Percentiles rank a stretch among this genome's conserved stretches.
These are phyloP conservation scores for Talaromyces proteolyticus DNA, from an alignment of 495 filamentous ascomycete genomes.

Conservation along the genomic window DNA sequence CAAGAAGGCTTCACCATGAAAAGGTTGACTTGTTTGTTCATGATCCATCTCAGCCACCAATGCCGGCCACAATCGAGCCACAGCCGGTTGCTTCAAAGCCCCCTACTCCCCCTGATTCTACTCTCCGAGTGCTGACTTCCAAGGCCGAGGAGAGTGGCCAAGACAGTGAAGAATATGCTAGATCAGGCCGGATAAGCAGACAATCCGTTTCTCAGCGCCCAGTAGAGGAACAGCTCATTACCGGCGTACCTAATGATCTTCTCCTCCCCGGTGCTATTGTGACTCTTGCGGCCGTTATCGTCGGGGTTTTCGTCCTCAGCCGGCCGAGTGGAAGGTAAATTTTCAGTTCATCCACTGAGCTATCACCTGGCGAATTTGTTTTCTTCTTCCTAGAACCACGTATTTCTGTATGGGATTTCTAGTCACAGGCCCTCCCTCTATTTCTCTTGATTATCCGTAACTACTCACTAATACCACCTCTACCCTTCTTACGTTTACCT, in stretches of 20 bases:
- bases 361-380: background rate
- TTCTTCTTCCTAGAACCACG: background rate
- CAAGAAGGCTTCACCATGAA: conserved; percentile 67
- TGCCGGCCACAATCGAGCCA: conserved; percentile 61
- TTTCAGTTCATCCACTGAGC: background rate
- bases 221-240: conserved; percentile 71
- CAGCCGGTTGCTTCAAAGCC: conserved; percentile 52
- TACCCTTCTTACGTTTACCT: conserved; percentile 8
- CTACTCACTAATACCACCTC: background rate
- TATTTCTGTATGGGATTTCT: conserved; percentile 8
- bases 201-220: conserved; percentile 34
- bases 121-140: conserved; percentile 52
- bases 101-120: conserved; percentile 49
- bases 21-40: conserved; percentile 98
- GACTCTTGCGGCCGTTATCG: conserved; percentile 89
- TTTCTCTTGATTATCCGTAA: conserved; percentile 8
- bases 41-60: conserved; percentile 79
- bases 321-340: conserved; percentile 62
- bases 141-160: conserved; percentile 39
- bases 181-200: conserved; percentile 14
- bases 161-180: conserved; percentile 49
- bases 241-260: conserved; percentile 90
- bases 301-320: conserved; percentile 87
- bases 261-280: conserved; percentile 91
- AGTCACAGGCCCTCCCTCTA: background rate